Base-by-base conservation (phyloP, 495 filamentous ascomycete species). In the Tuber melanosporum region DNA sequence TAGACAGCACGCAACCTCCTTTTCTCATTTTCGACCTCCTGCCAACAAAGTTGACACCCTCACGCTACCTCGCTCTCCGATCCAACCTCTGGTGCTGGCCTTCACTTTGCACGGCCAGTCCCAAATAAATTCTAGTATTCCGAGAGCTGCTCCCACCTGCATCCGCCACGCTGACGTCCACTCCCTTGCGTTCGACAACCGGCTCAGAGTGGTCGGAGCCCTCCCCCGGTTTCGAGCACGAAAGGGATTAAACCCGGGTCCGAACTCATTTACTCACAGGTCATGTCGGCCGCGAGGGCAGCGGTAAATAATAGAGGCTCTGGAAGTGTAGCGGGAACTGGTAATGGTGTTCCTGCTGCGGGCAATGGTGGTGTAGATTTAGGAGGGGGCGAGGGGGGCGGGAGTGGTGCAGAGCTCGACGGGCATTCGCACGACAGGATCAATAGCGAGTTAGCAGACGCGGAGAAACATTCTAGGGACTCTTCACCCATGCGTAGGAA, bases 241-340 rank as follows among this genome's bases (percentile, higher is more conserved):
- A 80, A 80, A 36, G 57, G 32, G 79, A 71, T 71, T 80, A 78
- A 73, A 80, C 76, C 71, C 78, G 78, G 79, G 79, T 79, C 74
- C 74, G 71, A 70, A 70, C 52, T 76, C 57, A 66, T 66, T 36
- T 66, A 66, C 57, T 66, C 57, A 36, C 77, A 42, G 73, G 74
- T 76, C 74, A 80, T 80, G 78, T 80, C 78, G 74, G 77, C 78
- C 78, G 76, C 78, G 73, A 78, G 74, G 78, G 79, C 76, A 80
- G 42, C 73, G 62, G 77, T 73, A 79, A 76, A 73, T 75, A 80
- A 80, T 78, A 80, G 79, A 76, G 78, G 79, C 71, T 77, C 73
- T 71, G 78, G 73, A 73, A 77, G 73, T 79, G 77, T 72, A 62
- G 71, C 77, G 57, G 70, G 49, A 77, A 74, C 62, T 70, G 74